A percentile compares a stretch with the other conserved stretches of the same genome.
Evolutionary conservation across 1,139 yeast species (phyloP).

Genomic region (Magnusiomyces ingens): DNA sequence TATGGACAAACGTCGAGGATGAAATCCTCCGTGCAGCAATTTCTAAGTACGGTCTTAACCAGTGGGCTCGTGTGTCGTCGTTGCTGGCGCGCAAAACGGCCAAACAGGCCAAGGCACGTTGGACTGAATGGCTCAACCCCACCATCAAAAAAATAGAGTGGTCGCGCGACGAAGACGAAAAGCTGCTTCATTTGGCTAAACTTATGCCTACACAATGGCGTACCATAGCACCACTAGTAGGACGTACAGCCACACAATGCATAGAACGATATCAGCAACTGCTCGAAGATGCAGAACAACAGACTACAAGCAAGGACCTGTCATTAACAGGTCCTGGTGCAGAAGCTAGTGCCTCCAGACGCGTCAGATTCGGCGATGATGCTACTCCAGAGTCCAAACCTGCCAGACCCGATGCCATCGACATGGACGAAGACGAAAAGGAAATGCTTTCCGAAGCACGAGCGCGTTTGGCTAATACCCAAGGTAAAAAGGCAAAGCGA

Average conservation of each 20-base stretch:
- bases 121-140: slow-evolving; percentile 89
- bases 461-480: slow-evolving; percentile 86
- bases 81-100: slow-evolving; percentile 80
- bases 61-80: slow-evolving; percentile 92
- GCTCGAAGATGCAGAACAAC: slow-evolving; percentile 47
- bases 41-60: slow-evolving; percentile 86
- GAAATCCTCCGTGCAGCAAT: slow-evolving; percentile 86
- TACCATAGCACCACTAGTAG: slow-evolving; percentile 71
- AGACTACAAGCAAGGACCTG: slow-evolving; percentile 27
- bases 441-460: slow-evolving; percentile 94
- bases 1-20: slow-evolving; percentile 89
- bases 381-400: slow-evolving; percentile 74
- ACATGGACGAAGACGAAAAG: slow-evolving; percentile 77
- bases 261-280: slow-evolving; percentile 79
- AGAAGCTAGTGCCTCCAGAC: slow-evolving; percentile 36
- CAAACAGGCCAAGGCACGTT: slow-evolving; percentile 85
- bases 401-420: slow-evolving; percentile 74
- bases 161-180: slow-evolving; percentile 72
- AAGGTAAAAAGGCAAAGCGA: slow-evolving; percentile 91
- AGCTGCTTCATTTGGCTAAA: slow-evolving; percentile 58
- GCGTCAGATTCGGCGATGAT: slow-evolving; percentile 47
- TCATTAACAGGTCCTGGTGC: slow-evolving; percentile 49
- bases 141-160: slow-evolving; percentile 56
- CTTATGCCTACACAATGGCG: slow-evolving; percentile 92
- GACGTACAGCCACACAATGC: slow-evolving; percentile 82